Base-by-base conservation (phyloP, 2,329 filamentous ascomycete genomes). In the Pseudogymnoascus sp. region DNA sequence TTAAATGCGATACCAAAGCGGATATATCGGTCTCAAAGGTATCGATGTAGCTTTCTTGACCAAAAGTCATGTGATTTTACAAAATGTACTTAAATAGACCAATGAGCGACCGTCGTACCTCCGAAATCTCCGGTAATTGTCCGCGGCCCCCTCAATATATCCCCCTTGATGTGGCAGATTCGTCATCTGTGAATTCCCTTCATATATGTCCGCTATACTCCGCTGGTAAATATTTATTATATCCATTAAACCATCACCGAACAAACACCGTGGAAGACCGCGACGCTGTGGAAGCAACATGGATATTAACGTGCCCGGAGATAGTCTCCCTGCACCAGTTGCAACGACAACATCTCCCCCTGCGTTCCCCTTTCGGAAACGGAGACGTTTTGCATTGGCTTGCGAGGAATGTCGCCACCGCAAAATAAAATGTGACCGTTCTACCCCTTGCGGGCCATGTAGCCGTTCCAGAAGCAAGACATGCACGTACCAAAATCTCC, bases 391-490 rank as follows among this genome's bases (percentile, higher is more conserved):
- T 37, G 76, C 77, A 3, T 65, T 78, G 25, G 79, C 79, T 65
- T 77, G 39, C 64, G 48, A 63, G 14, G 73, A 77, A 65, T 81
- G 79, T 68, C 73, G 79, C n/a, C 75, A 76, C 21, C 75, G 78
- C 41, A 80, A 80, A 68, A 75, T 80, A 69, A 79, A 78, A 62
- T 80, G 79, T 65, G 76, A 80, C 65, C 71, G 77, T 1, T 74
- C 71, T 16, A 70, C 73, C 21, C 78, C 78, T 4, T 80, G 78
- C 65, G 64, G 67, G 14, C 75, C 75, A 64, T 79, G 77, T 67
- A 69, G 72, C 4, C 66, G 67, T 14, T 70, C 72, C 1, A 70
- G 71, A 13, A 73, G 72, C 54, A 68, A 69, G 60, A 68, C 67
- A 6, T 79, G 77, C 62, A 71, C 66, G 10, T 79, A 71, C 65